These are phyloP conservation scores for Lachnellula hyalina DNA, from an alignment of 2,329 filamentous ascomycete species.

Conservation along the genomic window DNA sequence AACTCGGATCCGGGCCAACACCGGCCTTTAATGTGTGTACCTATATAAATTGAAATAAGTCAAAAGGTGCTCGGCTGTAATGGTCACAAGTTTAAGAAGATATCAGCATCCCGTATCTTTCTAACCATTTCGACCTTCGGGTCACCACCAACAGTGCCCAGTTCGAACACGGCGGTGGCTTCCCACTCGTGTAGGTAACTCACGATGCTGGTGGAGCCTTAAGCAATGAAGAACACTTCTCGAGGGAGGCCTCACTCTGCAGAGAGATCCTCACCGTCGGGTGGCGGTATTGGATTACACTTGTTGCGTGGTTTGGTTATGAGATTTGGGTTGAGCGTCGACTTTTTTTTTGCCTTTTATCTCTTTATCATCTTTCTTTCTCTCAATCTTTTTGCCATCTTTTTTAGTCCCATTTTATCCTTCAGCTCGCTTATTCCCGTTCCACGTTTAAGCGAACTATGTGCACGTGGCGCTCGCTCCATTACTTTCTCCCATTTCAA, in stretches of 20 bases:
- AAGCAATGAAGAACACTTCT: conserved; percentile 64
- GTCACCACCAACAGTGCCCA: conserved; percentile 50
- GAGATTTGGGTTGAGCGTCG: conserved; percentile 25
- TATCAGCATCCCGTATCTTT: conserved; percentile 52
- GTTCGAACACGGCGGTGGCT: conserved; percentile 62
- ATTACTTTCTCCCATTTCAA: background rate
- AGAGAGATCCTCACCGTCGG: conserved; percentile 65
- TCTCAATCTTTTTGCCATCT: conserved; percentile 1
- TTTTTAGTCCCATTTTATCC: background rate
- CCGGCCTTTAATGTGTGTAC: conserved; percentile 17
- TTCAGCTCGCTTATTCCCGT: too few species aligned
- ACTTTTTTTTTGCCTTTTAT: conserved; percentile 26
- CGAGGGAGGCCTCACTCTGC: conserved; percentile 70
- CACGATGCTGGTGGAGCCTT: conserved; percentile 57
- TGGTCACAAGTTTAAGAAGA: conserved; percentile 53
- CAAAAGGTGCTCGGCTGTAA: conserved; percentile 46
- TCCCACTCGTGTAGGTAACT: conserved; percentile 63
- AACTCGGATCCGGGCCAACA: background rate
- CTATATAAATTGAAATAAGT: conserved; percentile 20
- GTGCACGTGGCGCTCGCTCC: too few species aligned
- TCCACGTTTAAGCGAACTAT: background rate
- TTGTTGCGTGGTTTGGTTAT: conserved; percentile 53
- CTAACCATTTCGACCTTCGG: conserved; percentile 29
- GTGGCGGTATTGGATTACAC: conserved; percentile 64
- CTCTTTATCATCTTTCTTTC: too few species aligned